phyloP scores from a whole-genome alignment of 495 filamentous ascomycete genomes.

The Sphaerosporella brunnea region DNA sequence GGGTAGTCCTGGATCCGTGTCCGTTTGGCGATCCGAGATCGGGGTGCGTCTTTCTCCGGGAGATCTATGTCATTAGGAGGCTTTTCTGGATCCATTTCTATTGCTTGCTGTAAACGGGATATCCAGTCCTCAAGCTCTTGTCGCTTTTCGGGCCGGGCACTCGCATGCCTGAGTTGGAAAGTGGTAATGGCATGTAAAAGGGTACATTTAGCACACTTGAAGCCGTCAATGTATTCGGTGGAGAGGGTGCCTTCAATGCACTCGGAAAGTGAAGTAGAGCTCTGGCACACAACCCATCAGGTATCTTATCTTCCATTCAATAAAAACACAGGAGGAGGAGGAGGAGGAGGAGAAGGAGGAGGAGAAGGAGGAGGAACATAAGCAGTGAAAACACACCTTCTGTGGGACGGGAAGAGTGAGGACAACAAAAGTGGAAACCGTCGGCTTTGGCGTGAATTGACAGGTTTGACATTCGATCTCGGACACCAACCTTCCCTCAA shows the following conservation, averaged over 20 bases:
- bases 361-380: no score
- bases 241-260: constrained; percentile 93
- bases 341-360: no score
- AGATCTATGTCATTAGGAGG: constrained; percentile 51
- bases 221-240: constrained; percentile 90
- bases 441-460: constrained; percentile 70
- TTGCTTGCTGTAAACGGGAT: neutral
- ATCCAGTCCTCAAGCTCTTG: neutral
- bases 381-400: constrained; percentile 32
- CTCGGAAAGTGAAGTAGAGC: constrained; percentile 43
- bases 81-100: constrained; percentile 55
- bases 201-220: constrained; percentile 80
- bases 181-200: constrained; percentile 54
- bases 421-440: constrained; percentile 70
- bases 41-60: constrained; percentile 55
- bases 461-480: constrained; percentile 86
- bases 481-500: constrained; percentile 47
- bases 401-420: constrained; percentile 85
- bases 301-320: neutral
- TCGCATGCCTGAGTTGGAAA: neutral
- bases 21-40: constrained; percentile 66
- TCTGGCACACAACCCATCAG: constrained; percentile 21
- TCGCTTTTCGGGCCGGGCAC: no score
- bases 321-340: no score
- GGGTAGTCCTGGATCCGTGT: constrained; percentile 74